Evolutionary conservation across 345 rosid genomes (phyloP).

Genomic region (Citrus mangshanensis): DNA sequence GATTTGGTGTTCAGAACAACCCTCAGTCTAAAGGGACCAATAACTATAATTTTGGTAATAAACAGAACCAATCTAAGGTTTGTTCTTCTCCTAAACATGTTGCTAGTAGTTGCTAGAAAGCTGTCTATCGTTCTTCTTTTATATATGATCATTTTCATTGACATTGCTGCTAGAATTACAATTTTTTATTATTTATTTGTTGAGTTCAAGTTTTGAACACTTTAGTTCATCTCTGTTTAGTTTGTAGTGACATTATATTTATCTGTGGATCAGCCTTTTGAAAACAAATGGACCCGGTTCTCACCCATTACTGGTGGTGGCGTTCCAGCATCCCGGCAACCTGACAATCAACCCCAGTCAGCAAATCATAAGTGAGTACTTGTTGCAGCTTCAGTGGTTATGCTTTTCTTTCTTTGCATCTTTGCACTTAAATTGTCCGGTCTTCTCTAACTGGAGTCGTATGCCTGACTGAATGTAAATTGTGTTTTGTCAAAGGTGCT

Average conservation of each 20-base stretch:
- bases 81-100: not conserved
- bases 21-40: slow-evolving; percentile 34
- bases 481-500: slow-evolving; percentile 50
- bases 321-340: slow-evolving; percentile 41
- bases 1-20: slow-evolving; percentile 62
- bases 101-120: not conserved
- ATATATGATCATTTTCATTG: not conserved
- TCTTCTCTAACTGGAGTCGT: slow-evolving; percentile 6
- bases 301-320: slow-evolving; percentile 34
- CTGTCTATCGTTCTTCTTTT: not conserved
- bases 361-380: slow-evolving; percentile 60
- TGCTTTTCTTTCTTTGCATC: slow-evolving; percentile 5
- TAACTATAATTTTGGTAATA: slow-evolving; percentile 20
- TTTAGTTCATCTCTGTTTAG: not conserved
- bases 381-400: not conserved
- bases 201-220: not conserved
- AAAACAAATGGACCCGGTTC: slow-evolving; percentile 72
- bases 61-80: slow-evolving; percentile 70
- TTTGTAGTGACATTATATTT: slow-evolving; percentile 2
- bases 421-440: not conserved
- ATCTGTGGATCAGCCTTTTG: slow-evolving; percentile 50
- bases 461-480: slow-evolving; percentile 5
- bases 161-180: no score
- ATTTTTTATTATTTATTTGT: not conserved
- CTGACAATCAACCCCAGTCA: slow-evolving; percentile 48